Base-by-base conservation (phyloP, 1,284 basidiomycete species). In the Cryptococcus jaspeensis region DNA sequence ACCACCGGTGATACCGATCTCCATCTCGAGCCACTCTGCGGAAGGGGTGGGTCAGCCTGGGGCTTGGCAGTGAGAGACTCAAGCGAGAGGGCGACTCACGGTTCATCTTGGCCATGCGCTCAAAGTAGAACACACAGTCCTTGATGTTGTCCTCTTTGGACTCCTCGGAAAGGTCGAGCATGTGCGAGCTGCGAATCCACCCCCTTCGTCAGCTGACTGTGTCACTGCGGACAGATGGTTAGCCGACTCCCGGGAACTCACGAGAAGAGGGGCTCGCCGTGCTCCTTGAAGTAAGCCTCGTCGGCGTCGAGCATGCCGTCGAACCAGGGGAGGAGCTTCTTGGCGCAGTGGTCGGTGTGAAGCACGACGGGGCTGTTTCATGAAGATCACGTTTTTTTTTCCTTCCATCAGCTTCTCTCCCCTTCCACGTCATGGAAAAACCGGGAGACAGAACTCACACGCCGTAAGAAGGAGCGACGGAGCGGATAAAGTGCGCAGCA, bases 1-100 rank as follows among this genome's bases (percentile, higher is more conserved):
- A 75, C 95, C 95, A 78, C 95, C 96, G 59, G 96, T 99, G 81
- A 99, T 99, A 75, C 96, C 96, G 77, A 99, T 99, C 82, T 99
- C 96, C 96, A 99, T 99, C 85, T 99, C 96, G 79, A 99, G 92
- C 93, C 93, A 99, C 71, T 92, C 72, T 73, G 62, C 2, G 23
- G 12, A 12, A 12, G 32, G 20, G 6, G 16, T 8, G 40, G 13
- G 36, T 54, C 28, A 58, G 53, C 36, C 7, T 39, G 53, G 28
- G 23, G 25, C 18, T 15, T 48, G n/a, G 46, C 20, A 22, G n/a
- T n/a, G n/a, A n/a, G n/a, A n/a, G 22, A 28, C 23, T 18, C 43
- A n/a, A n/a, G n/a, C n/a, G n/a, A n/a, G n/a, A n/a, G n/a, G 23
- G 38, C 25, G 40, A 78, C 72, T 63, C 42, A 72, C 71, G 82